phyloP scores from a whole-genome alignment of 1,284 basidiomycete genomes.

The Apiotrichum porosum region DNA sequence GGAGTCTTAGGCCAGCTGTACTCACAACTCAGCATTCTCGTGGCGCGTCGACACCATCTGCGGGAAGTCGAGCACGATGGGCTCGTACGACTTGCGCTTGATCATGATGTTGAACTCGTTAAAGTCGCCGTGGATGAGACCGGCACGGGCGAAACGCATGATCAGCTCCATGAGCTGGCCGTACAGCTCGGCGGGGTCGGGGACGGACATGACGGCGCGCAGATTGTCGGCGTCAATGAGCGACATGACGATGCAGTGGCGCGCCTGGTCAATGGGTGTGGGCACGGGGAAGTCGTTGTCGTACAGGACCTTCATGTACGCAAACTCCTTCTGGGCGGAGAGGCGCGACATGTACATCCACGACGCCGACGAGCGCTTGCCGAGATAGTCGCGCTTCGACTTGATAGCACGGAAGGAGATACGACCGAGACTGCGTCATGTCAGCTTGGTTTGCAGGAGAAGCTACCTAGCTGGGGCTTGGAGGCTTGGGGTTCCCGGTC shows the following conservation, averaged over 20 bases:
- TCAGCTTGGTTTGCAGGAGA: no score
- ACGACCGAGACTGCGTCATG: conserved; percentile 68
- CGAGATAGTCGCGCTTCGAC: conserved; percentile 92
- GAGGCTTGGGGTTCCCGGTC: no score
- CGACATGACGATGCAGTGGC: conserved; percentile 95
- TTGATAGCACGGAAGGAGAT: conserved; percentile 97
- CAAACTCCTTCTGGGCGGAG: conserved; percentile 94
- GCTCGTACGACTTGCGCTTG: conserved; percentile 63
- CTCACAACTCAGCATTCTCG: conserved; percentile 91
- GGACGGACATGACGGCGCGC: conserved; percentile 81
- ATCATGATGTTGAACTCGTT: conserved; percentile 99
- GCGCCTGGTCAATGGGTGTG: conserved; percentile 83
- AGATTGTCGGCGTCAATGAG: conserved; percentile 93
- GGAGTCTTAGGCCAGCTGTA: conserved; percentile 7
- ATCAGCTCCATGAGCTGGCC: conserved; percentile 92
- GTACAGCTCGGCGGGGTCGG: conserved; percentile 83
- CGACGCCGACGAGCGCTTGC: conserved; percentile 89
- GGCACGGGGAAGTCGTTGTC: conserved; percentile 93
- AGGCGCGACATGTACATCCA: conserved; percentile 99
- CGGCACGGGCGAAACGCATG: conserved; percentile 85
- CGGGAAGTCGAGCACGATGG: conserved; percentile 96
- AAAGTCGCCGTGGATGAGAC: conserved; percentile 97
- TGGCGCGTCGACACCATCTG: conserved; percentile 99
- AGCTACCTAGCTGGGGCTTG: no score
- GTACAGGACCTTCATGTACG: conserved; percentile 98